Evolutionary conservation across 306 rosid species (phyloP).

Genomic region (Macrotyloma uniflorum): DNA sequence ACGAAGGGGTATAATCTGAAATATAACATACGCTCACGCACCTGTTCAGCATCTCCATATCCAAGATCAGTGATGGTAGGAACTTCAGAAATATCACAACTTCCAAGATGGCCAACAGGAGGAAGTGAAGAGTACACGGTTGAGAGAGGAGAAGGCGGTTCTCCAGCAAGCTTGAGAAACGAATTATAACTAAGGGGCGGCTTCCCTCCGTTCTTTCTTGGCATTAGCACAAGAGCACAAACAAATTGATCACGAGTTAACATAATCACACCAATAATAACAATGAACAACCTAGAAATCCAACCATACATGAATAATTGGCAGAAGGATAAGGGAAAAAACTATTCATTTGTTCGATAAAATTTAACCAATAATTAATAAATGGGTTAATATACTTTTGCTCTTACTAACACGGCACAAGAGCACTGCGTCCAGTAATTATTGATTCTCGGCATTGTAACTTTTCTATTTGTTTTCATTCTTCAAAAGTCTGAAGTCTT

Average conservation of each 20-base stretch:
- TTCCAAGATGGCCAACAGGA: slow-evolving; percentile 60
- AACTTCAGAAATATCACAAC: slow-evolving; percentile 63
- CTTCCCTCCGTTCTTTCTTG: slow-evolving; percentile 84
- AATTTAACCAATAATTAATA: not conserved
- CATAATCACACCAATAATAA: slow-evolving; percentile 14
- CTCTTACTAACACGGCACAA: too few species aligned
- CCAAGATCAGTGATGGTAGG: slow-evolving; percentile 81
- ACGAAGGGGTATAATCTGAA: slow-evolving; percentile 7
- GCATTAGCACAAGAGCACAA: slow-evolving; percentile 36
- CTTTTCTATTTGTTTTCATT: not conserved
- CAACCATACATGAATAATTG: not conserved
- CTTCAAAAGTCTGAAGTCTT: not conserved
- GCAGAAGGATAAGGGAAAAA: not conserved
- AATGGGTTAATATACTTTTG: too few species aligned
- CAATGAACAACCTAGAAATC: not conserved
- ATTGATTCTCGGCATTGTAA: too few species aligned
- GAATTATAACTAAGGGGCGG: slow-evolving; percentile 89
- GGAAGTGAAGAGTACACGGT: slow-evolving; percentile 64
- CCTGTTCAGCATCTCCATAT: slow-evolving; percentile 67
- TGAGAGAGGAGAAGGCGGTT: slow-evolving; percentile 59
- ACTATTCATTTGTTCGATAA: not conserved
- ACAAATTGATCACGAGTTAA: slow-evolving; percentile 35
- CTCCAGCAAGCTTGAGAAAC: slow-evolving; percentile 83
- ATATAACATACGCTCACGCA: slow-evolving; percentile 27
- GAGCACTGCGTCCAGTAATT: too few species aligned